Conservation (phyloP, 129 eudicot species). For the Lactuca sativa region DNA sequence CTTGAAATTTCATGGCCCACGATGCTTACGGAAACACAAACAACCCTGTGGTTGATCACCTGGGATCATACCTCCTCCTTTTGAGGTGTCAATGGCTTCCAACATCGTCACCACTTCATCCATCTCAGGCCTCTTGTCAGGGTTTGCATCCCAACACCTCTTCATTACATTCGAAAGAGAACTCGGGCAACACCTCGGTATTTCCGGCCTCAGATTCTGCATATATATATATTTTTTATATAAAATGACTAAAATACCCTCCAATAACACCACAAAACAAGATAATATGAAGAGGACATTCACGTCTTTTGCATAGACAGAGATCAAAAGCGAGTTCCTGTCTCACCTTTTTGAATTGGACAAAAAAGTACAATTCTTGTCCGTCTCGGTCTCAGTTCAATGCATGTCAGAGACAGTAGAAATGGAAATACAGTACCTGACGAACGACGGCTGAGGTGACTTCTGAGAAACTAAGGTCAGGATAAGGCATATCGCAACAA, state of each 20-base stretch:
- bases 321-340: neutral
- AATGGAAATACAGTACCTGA: conserved; percentile 18
- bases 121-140: conserved; percentile 87
- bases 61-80: conserved; percentile 96
- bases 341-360: neutral
- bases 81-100: conserved; percentile 83
- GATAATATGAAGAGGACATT: neutral
- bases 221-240: neutral
- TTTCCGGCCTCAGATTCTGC: conserved; percentile 87
- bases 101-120: conserved; percentile 79
- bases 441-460: conserved; percentile 41
- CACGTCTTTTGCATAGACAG: neutral
- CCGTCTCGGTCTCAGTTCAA: neutral
- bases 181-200: conserved; percentile 92
- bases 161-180: conserved; percentile 81
- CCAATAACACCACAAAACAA: neutral
- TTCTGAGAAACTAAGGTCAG: conserved; percentile 44
- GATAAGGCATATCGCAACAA: conserved; percentile 44
- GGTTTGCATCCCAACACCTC: conserved; percentile 91
- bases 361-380: neutral
- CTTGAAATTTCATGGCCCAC: conserved; percentile 61
- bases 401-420: neutral
- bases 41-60: conserved; percentile 74
- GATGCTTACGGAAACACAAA: conserved; percentile 68
- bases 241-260: conserved; percentile 5